phyloP scores from a whole-genome alignment of 2,329 filamentous ascomycete genomes.

The Aspergillus japonicus region DNA sequence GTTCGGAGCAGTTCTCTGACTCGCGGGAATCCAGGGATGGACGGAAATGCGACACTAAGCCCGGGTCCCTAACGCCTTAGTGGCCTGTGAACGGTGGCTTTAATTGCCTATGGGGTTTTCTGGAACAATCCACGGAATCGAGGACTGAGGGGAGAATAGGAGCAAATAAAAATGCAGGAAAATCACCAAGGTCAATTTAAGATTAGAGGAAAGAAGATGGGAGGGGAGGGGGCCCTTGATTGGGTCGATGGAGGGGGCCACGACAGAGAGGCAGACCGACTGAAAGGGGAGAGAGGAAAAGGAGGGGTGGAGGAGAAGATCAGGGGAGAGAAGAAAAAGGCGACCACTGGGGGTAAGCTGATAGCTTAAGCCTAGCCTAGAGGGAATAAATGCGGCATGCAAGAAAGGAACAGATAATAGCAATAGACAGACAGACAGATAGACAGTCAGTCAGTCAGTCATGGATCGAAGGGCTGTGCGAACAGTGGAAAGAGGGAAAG shows the following conservation, averaged over 20 bases:
- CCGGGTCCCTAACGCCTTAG: slow-evolving; percentile 7
- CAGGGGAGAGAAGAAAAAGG: not conserved
- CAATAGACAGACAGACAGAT: not conserved
- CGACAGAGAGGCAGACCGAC: slow-evolving; percentile 2
- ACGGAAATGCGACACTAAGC: slow-evolving; percentile 7
- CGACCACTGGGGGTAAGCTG: not conserved
- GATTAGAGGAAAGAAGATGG: slow-evolving; percentile 3
- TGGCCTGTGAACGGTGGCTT: slow-evolving; percentile 3
- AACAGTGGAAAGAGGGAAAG: slow-evolving; percentile 6
- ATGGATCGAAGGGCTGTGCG: slow-evolving; percentile 5
- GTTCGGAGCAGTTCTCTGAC: slow-evolving; percentile 6
- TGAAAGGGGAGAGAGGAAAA: not conserved
- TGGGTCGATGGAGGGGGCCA: slow-evolving; percentile 4
- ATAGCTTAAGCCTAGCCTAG: not conserved
- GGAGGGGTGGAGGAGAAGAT: not conserved
- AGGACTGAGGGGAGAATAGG: slow-evolving; percentile 2
- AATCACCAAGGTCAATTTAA: slow-evolving; percentile 2
- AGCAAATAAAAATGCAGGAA: slow-evolving; percentile 10
- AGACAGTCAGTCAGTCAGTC: not conserved
- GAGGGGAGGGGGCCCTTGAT: slow-evolving; percentile 4
- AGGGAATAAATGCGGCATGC: not conserved
- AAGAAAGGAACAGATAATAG: not conserved
- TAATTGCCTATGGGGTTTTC: slow-evolving; percentile 7
- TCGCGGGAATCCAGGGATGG: slow-evolving; percentile 18
- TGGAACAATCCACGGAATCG: slow-evolving; percentile 13